phyloP scores from a whole-genome alignment of 148 eudicot genomes.

The Chenopodium berlandieri region DNA sequence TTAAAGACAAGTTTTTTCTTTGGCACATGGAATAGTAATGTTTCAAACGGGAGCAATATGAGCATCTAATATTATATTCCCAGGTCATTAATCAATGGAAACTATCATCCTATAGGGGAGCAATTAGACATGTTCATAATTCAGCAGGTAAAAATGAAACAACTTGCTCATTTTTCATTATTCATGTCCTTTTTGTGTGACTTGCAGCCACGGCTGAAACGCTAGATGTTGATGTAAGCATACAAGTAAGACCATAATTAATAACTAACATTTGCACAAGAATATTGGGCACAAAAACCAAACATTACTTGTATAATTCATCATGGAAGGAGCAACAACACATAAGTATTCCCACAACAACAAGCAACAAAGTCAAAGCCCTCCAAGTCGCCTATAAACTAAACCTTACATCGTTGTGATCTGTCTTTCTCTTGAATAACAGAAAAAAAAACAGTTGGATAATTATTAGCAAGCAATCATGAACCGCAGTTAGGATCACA shows the following conservation, averaged over 20 bases:
- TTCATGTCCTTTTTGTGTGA: conserved; percentile 16
- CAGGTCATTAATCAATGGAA: conserved; percentile 12
- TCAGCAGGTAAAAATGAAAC: conserved; percentile 12
- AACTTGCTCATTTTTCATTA: conserved; percentile 23
- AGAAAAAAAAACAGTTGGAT: conserved; percentile 1
- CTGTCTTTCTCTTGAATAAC: not conserved
- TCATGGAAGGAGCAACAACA: conserved; percentile 6
- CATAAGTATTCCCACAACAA: conserved; percentile 14
- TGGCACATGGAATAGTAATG: conserved; percentile 29
- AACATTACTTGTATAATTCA: conserved; percentile 8
- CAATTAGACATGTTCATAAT: conserved; percentile 5
- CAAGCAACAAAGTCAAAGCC: conserved; percentile 25
- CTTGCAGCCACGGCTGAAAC: conserved; percentile 18
- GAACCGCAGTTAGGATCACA: conserved; percentile 18
- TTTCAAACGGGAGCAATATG: conserved; percentile 14
- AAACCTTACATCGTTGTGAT: conserved; percentile 7
- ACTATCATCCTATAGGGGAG: conserved; percentile 5
- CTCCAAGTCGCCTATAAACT: not conserved
- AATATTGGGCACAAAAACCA: not conserved
- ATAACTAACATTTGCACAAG: conserved; percentile 5
- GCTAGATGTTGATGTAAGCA: conserved; percentile 24
- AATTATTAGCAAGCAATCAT: conserved; percentile 21
- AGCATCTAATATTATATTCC: conserved; percentile 18
- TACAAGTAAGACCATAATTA: conserved; percentile 18
- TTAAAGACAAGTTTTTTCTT: conserved; percentile 10